Evolutionary conservation across 2,329 filamentous ascomycete genomes (phyloP), one percentile per base, ranked within the genome.

Genomic region (Diaporthe eres): DNA sequence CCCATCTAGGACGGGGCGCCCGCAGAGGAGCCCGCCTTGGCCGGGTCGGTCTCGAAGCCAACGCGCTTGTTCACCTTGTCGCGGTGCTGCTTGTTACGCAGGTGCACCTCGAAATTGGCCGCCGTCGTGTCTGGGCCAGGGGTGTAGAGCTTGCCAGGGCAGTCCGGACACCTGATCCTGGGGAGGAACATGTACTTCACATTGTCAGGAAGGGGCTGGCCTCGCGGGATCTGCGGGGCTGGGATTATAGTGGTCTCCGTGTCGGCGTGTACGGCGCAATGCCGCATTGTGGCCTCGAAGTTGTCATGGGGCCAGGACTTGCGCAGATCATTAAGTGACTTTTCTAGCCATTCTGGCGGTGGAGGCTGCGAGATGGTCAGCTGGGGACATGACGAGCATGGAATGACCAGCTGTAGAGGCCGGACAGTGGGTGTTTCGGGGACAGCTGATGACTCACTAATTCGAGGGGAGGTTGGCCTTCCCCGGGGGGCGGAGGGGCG

Each of bases 221-320:
- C 88, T 15, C 80, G 78, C 37, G 81, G 84, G 76, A 83, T 88
- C 49, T 80, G 78, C 31, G 79, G 82, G 77, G 83, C 88, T 80
- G 82, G 85, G 51, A 92, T 87, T 70, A 94, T 88, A 31, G 92
- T 91, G 28, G 90, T 85, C 77, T 93, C 91, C 3, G 94, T 96
- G 67, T 90, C 87, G 15, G 90, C 90, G 83, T 98, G 93, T 77
- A 98, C 90, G 75, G 94, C 92, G 34, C 92, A 94, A 84, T 97
- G 96, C 77, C 95, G 95, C 97, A 99, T 99, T 31, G 93, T 90
- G 72, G 92, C 94, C 84, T 98, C 95, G 82, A 98, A 98, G 42
- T 90, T 90, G 83, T 98, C 95, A 80, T 93, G 90, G 4, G 94
- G 93, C 81, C 98, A 96, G 76, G 89, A 87, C 79, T 92, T 92